Percentiles rank a stretch among this genome's conserved stretches.
Conservation (phyloP, 495 filamentous ascomycete genomes). For the Chlorociboria aeruginascens region DNA sequence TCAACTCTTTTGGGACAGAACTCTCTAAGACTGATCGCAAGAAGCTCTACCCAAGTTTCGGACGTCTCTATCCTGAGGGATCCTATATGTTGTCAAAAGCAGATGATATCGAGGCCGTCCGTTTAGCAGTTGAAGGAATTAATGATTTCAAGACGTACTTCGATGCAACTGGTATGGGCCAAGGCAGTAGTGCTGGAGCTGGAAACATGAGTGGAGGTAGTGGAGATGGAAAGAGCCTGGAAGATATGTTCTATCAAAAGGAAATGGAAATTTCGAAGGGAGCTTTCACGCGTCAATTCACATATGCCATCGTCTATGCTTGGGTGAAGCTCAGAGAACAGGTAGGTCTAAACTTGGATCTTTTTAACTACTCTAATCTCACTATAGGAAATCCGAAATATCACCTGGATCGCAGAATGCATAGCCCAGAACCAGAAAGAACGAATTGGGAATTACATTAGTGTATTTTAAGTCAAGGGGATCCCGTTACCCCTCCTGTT, state of each 20-base stretch:
- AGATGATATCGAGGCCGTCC: slow-evolving; percentile 88
- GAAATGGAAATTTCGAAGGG: slow-evolving; percentile 97
- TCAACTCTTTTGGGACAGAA: slow-evolving; percentile 98
- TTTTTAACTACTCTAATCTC: slow-evolving; percentile 2
- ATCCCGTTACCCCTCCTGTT: not conserved
- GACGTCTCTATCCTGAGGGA: slow-evolving; percentile 83
- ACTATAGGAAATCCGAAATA: slow-evolving; percentile 84
- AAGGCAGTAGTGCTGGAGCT: slow-evolving; percentile 51
- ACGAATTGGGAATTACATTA: slow-evolving; percentile 96
- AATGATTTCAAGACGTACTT: slow-evolving; percentile 90
- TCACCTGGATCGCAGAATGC: slow-evolving; percentile 99
- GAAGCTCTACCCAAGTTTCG: slow-evolving; percentile 92
- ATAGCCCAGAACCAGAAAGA: slow-evolving; percentile 99
- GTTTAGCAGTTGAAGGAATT: slow-evolving; percentile 84
- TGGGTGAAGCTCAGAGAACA: slow-evolving; percentile 98
- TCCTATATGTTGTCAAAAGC: slow-evolving; percentile 90
- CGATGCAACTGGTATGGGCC: slow-evolving; percentile 76
- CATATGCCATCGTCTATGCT: slow-evolving; percentile 86
- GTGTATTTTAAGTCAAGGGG: slow-evolving; percentile 55
- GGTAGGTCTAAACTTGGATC: slow-evolving; percentile 41
- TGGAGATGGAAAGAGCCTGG: slow-evolving; percentile 76
- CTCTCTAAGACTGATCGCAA: slow-evolving; percentile 85
- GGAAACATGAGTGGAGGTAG: slow-evolving; percentile 79
- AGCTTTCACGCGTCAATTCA: slow-evolving; percentile 94
- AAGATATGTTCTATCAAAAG: slow-evolving; percentile 97